phyloP scores from a whole-genome alignment of 176 grass and related monocot genomes.

The Avena eriantha region DNA sequence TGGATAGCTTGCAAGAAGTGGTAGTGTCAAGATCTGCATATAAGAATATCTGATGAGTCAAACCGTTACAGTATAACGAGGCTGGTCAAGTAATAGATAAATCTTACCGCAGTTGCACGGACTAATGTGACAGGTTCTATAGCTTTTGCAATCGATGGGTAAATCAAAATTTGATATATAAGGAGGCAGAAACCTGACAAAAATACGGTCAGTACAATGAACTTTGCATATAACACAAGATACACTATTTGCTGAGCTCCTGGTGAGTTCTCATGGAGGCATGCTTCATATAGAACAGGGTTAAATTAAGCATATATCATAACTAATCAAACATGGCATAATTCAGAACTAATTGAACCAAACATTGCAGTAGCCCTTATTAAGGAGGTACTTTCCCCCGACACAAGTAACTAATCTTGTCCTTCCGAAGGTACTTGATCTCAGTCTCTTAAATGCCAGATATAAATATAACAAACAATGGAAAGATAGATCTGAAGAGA shows the following conservation, averaged over 20 bases:
- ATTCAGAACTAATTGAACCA: not conserved
- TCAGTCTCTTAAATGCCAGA: not conserved
- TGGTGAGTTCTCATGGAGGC: not conserved
- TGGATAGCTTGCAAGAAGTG: constrained; percentile 74
- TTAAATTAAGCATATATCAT: not conserved
- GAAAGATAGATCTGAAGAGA: not conserved
- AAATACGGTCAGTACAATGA: constrained; percentile 36
- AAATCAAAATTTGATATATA: constrained; percentile 79
- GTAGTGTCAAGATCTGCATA: constrained; percentile 74
- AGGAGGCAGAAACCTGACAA: constrained; percentile 67
- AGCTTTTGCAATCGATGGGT: constrained; percentile 66
- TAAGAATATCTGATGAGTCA: constrained; percentile 33
- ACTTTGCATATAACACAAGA: constrained; percentile 23
- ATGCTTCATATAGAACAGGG: constrained; percentile 5
- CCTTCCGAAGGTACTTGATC: too few relatives aligned
- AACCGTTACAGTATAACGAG: constrained; percentile 7
- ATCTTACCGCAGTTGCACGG: constrained; percentile 63
- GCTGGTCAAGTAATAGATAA: not conserved
- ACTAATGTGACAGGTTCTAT: constrained; percentile 64
- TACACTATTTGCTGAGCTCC: not conserved
- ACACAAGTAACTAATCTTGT: too few relatives aligned
- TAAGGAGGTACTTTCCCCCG: too few relatives aligned
- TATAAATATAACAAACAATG: not conserved
- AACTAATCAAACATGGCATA: not conserved
- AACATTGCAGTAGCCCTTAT: not conserved